Percentiles rank a stretch among this genome's conserved stretches.
Conservation (phyloP, 164 flowering plant species). For the Kalanchoe fedtschenkoi region DNA sequence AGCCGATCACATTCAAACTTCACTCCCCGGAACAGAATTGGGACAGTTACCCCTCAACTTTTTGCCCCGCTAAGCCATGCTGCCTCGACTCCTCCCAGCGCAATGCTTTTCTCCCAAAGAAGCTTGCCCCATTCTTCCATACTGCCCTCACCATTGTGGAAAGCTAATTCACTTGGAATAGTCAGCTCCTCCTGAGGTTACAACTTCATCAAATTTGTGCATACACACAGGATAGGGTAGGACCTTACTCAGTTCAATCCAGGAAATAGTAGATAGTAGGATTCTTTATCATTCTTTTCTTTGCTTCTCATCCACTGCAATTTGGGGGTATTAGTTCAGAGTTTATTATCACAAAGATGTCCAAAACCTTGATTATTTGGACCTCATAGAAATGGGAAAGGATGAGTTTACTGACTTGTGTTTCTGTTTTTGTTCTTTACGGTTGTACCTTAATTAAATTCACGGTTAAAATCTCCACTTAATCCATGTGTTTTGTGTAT, state of each 20-base stretch:
- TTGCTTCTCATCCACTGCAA: background rate
- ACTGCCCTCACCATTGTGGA: slow-evolving; percentile 11
- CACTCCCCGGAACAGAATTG: slow-evolving; percentile 12
- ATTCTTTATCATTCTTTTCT: slow-evolving; percentile 18
- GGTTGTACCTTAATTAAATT: background rate
- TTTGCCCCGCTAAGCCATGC: slow-evolving; percentile 1
- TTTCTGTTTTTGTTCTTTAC: background rate
- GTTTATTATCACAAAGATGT: background rate
- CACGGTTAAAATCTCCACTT: too few species aligned
- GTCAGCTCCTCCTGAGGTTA: background rate
- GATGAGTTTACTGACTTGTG: background rate
- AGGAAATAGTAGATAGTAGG: slow-evolving; percentile 13
- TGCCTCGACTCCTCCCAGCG: background rate
- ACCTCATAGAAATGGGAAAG: background rate
- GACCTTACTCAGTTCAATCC: slow-evolving; percentile 10
- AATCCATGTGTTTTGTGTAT: too few species aligned
- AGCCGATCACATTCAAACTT: slow-evolving; percentile 12
- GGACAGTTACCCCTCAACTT: background rate
- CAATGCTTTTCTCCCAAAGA: background rate
- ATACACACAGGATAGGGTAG: slow-evolving; percentile 23
- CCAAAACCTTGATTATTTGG: background rate
- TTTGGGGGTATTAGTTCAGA: too few species aligned
- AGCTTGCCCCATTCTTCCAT: slow-evolving; percentile 8
- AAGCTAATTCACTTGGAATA: background rate
- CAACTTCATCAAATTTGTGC: background rate